Evolutionary conservation across 345 rosid species (phyloP).

Genomic region (Mangifera indica): DNA sequence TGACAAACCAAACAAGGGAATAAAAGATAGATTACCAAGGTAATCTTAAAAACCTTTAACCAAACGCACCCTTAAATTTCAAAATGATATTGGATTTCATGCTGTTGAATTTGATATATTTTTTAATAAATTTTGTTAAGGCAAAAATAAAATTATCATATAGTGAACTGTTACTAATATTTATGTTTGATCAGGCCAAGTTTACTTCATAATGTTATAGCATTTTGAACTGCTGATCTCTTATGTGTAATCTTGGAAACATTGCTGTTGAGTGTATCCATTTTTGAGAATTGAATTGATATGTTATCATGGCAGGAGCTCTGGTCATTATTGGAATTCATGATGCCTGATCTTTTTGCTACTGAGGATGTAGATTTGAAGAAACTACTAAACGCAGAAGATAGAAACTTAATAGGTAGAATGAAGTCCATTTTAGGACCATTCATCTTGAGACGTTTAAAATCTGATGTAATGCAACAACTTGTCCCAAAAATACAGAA

Average conservation of each 20-base stretch:
- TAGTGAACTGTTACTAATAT: background rate
- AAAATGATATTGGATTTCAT: background rate
- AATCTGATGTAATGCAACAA: constrained; percentile 97
- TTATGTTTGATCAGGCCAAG: background rate
- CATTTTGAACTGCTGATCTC: background rate
- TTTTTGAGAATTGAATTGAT: constrained; percentile 18
- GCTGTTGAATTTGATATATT: background rate
- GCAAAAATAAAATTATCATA: constrained; percentile 8
- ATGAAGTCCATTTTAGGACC: constrained; percentile 98
- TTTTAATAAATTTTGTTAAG: background rate
- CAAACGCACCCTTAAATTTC: background rate
- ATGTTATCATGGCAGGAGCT: constrained; percentile 60
- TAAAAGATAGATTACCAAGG: no score
- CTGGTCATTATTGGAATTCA: constrained; percentile 94
- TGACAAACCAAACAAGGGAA: no score
- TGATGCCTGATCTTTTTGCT: constrained; percentile 94
- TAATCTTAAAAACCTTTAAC: no score
- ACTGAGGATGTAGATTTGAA: constrained; percentile 91
- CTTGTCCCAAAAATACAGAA: constrained; percentile 89
- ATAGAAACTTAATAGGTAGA: constrained; percentile 69
- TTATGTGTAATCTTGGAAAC: constrained; percentile 1
- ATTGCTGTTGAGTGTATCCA: constrained; percentile 2
- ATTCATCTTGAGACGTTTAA: constrained; percentile 88
- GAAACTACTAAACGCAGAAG: constrained; percentile 80
- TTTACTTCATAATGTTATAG: background rate